Percentiles rank a stretch among this genome's conserved stretches.
Evolutionary conservation across 352 stramenopile species (phyloP).

Genomic region (Globisporangium nagaii): DNA sequence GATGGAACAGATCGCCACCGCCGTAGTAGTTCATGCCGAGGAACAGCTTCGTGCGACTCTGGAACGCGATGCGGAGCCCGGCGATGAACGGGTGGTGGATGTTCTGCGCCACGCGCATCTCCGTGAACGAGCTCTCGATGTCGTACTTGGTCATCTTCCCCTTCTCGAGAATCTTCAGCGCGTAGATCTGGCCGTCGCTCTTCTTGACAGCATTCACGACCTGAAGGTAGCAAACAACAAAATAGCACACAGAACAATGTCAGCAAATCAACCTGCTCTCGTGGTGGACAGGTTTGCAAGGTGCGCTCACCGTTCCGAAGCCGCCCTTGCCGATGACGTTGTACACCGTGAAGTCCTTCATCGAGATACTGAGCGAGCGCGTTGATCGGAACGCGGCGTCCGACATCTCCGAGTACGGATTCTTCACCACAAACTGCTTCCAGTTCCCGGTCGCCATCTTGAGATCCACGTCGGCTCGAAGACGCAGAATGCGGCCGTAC

Average conservation of each 20-base stretch:
- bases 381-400: conserved; percentile 79
- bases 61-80: conserved; percentile 81
- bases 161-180: conserved; percentile 90
- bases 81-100: conserved; percentile 88
- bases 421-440: conserved; percentile 78
- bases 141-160: conserved; percentile 89
- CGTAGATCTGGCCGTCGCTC: conserved; percentile 87
- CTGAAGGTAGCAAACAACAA: no score
- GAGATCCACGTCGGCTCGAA: conserved; percentile 73
- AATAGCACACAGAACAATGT: no score
- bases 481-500: conserved; percentile 75
- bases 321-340: conserved; percentile 88
- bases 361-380: conserved; percentile 80
- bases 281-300: no score
- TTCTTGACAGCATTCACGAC: conserved; percentile 89
- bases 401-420: conserved; percentile 73
- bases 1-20: conserved; percentile 82
- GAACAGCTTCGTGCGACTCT: conserved; percentile 83
- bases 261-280: no score
- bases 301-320: conserved; percentile 59
- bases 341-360: conserved; percentile 89
- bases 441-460: conserved; percentile 67
- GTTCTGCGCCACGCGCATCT: conserved; percentile 87
- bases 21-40: conserved; percentile 87
- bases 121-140: conserved; percentile 85